Evolutionary conservation across 306 rosid genomes (phyloP), one percentile per base, ranked within the genome.

Genomic region (Pyrus pyrifolia): DNA sequence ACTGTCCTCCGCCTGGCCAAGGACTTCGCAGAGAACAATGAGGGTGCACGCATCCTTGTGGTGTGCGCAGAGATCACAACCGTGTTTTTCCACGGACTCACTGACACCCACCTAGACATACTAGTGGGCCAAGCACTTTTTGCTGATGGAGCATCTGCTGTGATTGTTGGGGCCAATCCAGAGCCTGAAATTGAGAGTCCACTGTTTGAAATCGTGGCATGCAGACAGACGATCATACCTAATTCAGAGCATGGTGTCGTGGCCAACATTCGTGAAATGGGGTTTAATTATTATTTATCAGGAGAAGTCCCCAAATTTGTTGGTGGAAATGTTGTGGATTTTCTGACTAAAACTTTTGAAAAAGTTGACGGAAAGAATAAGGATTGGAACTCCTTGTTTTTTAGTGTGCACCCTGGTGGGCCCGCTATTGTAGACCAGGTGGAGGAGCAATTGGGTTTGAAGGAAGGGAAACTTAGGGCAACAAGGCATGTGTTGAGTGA

Each of bases 121-220:
- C 69, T 88, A 46, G 77, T 85, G 3, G 89, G 89, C 11, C 91
- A 88, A 23, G 87, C 86, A 0, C 29, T 88, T 11, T 79, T 85
- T 30, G 74, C 75, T 1, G 85, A 88, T 21, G 86, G 89, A 23
- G 88, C 89, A 19, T 78, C 78, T 0, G 73, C 86, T 0, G 49
- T 68, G 4, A 74, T 85, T 1, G 71, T 88, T 15, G 85, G 87
- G 17, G 81, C 75, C 6, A 22, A 82, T 3, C 85, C 83, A 0
- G 19, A 73, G 29, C 11, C 8, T 0, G 8, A 40, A 27, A 45
- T 38, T 17, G 85, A 84, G 22, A 65, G 73, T 0, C 86, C 81
- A 2, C 1, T 82, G 11, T 87, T 77, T 8, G 59, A 78, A 13
- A 62, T 87, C 2, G 40, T 84, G 8, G 58, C 73, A 0, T 77